Conservation (phyloP, 495 filamentous ascomycete genomes). For the Penicillium parvum region DNA sequence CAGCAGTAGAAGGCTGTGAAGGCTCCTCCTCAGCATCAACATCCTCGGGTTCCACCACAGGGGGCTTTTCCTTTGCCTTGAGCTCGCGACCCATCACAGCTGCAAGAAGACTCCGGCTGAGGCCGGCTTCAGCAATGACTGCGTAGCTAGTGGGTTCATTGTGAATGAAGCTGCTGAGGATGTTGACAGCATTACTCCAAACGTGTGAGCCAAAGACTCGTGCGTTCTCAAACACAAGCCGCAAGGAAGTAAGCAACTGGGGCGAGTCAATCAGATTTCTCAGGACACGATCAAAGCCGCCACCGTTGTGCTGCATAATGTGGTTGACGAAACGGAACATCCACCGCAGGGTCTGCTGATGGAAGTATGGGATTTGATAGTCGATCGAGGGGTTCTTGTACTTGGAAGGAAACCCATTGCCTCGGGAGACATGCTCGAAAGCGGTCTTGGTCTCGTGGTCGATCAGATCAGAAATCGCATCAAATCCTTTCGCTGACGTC, state of each 20-base stretch:
- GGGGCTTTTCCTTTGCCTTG: constrained; percentile 29
- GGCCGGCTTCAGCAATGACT: constrained; percentile 88
- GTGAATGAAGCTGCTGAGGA: constrained; percentile 94
- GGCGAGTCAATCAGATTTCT: constrained; percentile 94
- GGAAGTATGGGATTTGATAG: constrained; percentile 86
- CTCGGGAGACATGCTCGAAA: constrained; percentile 55
- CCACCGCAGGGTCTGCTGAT: constrained; percentile 88
- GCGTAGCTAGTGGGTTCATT: constrained; percentile 98
- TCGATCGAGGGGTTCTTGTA: constrained; percentile 81
- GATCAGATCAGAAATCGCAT: constrained; percentile 79
- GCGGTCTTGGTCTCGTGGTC: constrained; percentile 72
- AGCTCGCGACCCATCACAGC: constrained; percentile 60
- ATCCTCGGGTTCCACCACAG: constrained; percentile 22
- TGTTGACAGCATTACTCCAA: constrained; percentile 87
- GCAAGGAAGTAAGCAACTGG: constrained; percentile 69
- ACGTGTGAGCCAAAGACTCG: constrained; percentile 79
- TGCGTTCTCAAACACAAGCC: constrained; percentile 75
- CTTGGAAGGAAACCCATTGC: constrained; percentile 68
- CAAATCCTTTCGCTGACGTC: constrained; percentile 74
- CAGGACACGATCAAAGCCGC: constrained; percentile 81
- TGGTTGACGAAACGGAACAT: constrained; percentile 95
- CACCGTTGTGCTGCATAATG: constrained; percentile 80
- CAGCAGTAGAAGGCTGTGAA: constrained; percentile 12
- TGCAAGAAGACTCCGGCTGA: constrained; percentile 78
- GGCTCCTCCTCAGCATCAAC: constrained; percentile 22